Evolutionary conservation across 352 stramenopile species (phyloP).

Genomic region (Phytophthora ohioensis): DNA sequence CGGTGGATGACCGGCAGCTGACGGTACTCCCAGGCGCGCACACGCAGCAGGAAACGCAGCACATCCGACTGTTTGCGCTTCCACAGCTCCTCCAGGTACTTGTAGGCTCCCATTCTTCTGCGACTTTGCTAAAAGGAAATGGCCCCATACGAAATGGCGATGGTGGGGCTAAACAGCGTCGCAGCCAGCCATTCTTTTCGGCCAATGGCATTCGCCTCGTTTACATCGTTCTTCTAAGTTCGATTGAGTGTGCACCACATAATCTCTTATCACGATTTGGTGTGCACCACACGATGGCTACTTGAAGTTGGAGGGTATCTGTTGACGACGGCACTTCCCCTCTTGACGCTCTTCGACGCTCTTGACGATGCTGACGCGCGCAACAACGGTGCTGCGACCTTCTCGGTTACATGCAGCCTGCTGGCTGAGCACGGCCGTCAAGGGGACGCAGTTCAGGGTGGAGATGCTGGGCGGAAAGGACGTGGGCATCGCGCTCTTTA

Average conservation of each 20-base stretch:
- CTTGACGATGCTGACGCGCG: slow-evolving; percentile 15
- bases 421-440: slow-evolving; percentile 24
- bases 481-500: slow-evolving; percentile 76
- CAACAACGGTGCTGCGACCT: background rate
- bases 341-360: background rate
- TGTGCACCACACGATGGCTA: background rate
- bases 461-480: slow-evolving; percentile 66
- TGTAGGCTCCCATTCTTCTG: slow-evolving; percentile 98
- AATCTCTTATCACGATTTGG: background rate
- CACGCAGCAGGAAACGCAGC: slow-evolving; percentile 99
- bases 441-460: slow-evolving; percentile 62
- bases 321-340: slow-evolving; percentile 9
- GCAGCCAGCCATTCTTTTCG: slow-evolving; percentile 24
- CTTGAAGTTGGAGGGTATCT: slow-evolving; percentile 28
- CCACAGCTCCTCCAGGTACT: slow-evolving; percentile 99
- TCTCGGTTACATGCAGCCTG: background rate
- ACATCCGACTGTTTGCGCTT: slow-evolving; percentile 99
- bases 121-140: slow-evolving; percentile 59
- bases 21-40: slow-evolving; percentile 98
- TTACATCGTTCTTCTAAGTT: too few relatives aligned
- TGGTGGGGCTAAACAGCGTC: background rate
- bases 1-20: slow-evolving; percentile 98
- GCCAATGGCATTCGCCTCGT: too few relatives aligned
- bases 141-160: background rate
- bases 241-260: too few relatives aligned